Percentiles rank a stretch among this genome's conserved stretches.
Evolutionary conservation across 2,329 filamentous ascomycete species (phyloP).

Genomic region (Fusarium goolgardi): DNA sequence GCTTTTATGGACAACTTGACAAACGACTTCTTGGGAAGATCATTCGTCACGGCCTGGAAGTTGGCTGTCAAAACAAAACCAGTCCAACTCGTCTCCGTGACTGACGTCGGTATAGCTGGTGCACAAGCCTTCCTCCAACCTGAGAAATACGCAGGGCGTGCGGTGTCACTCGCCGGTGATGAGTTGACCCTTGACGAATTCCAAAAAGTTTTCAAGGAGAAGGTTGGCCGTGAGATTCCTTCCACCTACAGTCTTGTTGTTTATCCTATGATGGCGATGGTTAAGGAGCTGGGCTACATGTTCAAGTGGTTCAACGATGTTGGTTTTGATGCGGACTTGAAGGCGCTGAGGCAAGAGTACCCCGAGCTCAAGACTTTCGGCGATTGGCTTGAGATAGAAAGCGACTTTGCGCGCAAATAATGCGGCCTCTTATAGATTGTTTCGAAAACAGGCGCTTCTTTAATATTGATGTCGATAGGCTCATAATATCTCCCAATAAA

Average conservation of each 20-base stretch:
- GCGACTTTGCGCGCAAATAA: slow-evolving; percentile 19
- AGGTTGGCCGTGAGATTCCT: slow-evolving; percentile 7
- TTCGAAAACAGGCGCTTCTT: not conserved
- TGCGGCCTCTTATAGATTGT: not conserved
- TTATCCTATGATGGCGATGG: slow-evolving; percentile 24
- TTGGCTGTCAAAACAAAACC: slow-evolving; percentile 47
- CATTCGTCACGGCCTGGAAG: slow-evolving; percentile 51
- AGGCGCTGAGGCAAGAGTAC: slow-evolving; percentile 16
- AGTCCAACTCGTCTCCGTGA: slow-evolving; percentile 25
- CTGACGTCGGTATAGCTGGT: slow-evolving; percentile 10
- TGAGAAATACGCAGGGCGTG: slow-evolving; percentile 11
- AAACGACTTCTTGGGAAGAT: slow-evolving; percentile 47
- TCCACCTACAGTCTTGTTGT: slow-evolving; percentile 20
- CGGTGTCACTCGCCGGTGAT: slow-evolving; percentile 17
- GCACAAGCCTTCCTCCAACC: slow-evolving; percentile 17
- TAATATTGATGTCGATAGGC: accelerated
- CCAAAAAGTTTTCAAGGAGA: slow-evolving; percentile 7
- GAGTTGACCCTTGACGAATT: slow-evolving; percentile 16
- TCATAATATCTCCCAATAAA: not conserved
- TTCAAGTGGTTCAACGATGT: slow-evolving; percentile 29
- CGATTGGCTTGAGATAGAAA: slow-evolving; percentile 20
- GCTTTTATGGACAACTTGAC: slow-evolving; percentile 57
- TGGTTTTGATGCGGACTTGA: slow-evolving; percentile 18
- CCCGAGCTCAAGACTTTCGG: slow-evolving; percentile 10
- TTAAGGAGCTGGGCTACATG: slow-evolving; percentile 27